Conservation (phyloP, 805 yeast genomes). For the Spathaspora passalidarum region DNA sequence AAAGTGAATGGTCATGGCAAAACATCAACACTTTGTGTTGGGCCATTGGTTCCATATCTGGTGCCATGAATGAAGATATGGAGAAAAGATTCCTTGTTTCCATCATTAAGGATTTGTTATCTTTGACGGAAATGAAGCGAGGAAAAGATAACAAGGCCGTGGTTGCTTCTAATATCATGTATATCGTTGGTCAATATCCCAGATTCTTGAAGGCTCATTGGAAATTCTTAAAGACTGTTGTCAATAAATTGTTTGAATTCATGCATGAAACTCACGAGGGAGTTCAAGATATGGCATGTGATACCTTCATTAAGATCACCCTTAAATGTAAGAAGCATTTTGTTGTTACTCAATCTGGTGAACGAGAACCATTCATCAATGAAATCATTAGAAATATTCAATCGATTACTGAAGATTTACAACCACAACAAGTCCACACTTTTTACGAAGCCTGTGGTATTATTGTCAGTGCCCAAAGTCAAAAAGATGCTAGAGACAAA, state of each 20-base stretch:
- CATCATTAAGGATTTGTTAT: conserved; percentile 87
- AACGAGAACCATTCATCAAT: conserved; percentile 85
- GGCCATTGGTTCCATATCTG: conserved; percentile 99
- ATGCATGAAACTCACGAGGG: conserved; percentile 99
- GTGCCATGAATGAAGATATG: conserved; percentile 97
- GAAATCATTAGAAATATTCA: conserved; percentile 84
- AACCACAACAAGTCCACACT: conserved; percentile 96
- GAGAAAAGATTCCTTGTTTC: conserved; percentile 91
- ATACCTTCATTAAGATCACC: conserved; percentile 94
- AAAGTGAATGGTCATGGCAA: conserved; percentile 99
- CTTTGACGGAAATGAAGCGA: conserved; percentile 91
- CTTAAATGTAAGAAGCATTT: conserved; percentile 94
- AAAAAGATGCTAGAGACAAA: conserved; percentile 64
- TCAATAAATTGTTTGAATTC: conserved; percentile 91
- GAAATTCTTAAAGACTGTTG: conserved; percentile 95
- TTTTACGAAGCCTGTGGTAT: conserved; percentile 97
- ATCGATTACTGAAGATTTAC: conserved; percentile 83
- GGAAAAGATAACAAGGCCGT: conserved; percentile 99
- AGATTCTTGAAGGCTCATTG: conserved; percentile 96
- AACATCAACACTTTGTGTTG: conserved; percentile 95
- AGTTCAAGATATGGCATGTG: conserved; percentile 99
- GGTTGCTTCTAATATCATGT: conserved; percentile 99
- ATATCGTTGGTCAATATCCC: conserved; percentile 98
- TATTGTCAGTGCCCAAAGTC: conserved; percentile 83
- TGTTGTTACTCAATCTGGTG: conserved; percentile 81